These are phyloP conservation scores for Huntiella abstrusa DNA, from an alignment of 2,329 filamentous ascomycete species.

Conservation along the genomic window DNA sequence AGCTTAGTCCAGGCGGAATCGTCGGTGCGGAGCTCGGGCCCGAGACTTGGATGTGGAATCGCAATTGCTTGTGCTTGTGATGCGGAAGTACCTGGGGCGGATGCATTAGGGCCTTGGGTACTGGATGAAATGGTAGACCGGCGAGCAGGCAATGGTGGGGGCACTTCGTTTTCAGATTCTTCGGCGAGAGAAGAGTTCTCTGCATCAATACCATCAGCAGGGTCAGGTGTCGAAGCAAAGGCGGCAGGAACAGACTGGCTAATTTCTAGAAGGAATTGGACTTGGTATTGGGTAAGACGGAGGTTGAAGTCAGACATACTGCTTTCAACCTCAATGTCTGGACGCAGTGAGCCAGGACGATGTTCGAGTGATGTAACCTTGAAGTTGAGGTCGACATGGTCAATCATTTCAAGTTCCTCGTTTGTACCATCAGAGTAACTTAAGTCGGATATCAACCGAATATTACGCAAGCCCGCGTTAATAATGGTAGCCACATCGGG, in stretches of 20 bases:
- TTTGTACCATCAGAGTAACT: constrained; percentile 52
- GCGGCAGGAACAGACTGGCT: constrained; percentile 74
- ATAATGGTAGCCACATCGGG: constrained; percentile 73
- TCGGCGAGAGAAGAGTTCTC: background rate
- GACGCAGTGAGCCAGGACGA: constrained; percentile 52
- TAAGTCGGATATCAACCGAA: constrained; percentile 75
- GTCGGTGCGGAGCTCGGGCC: constrained; percentile 50
- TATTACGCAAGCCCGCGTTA: constrained; percentile 77
- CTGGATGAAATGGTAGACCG: constrained; percentile 16
- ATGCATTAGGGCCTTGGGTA: background rate
- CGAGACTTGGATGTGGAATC: constrained; percentile 23
- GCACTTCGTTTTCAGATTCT: background rate
- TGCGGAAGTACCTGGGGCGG: background rate
- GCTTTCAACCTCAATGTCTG: constrained; percentile 81
- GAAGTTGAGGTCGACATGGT: constrained; percentile 88
- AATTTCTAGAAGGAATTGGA: constrained; percentile 76
- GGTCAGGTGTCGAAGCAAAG: constrained; percentile 34
- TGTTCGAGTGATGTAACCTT: constrained; percentile 86
- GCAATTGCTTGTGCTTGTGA: background rate
- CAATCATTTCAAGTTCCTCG: constrained; percentile 89
- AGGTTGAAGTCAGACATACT: constrained; percentile 88
- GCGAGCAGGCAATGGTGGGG: background rate
- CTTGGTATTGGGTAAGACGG: constrained; percentile 71
- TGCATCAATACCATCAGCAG: background rate
- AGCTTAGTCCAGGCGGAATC: constrained; percentile 76